Evolutionary conservation across 257 asterid genomes (phyloP), one percentile per base, ranked within the genome.

Genomic region (Capsicum chinense): DNA sequence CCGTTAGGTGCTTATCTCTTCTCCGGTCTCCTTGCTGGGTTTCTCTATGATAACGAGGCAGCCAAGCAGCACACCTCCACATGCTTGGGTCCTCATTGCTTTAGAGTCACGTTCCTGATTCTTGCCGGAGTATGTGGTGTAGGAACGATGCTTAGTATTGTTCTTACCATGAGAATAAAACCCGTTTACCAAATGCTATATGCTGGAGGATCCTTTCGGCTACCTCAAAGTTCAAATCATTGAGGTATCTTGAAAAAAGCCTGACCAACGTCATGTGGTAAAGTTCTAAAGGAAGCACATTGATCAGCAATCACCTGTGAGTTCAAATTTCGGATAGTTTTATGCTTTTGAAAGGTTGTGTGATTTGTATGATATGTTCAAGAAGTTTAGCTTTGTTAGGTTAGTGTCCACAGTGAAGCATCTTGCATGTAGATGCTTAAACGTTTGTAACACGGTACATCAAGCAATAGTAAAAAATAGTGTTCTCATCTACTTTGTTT

Each of bases 21-120:
- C 90, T 93, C 97, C n/a, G 91, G 89, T 60, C 91, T 91, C 44
- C 94, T 93, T 76, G 97, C 95, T n/a, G 95, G 95, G 48, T 82
- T 64, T 83, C 85, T 92, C n/a, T 93, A 91, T 19, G 97, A 93
- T 79, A 88, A 48, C 0, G 96, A 92, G 90, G 94, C 97, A 6
- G 92, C 89, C 14, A 92, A 83, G 87, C 96, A 92, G 83, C 89
- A 86, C 9, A 47, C 90, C 16, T 13, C 63, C 35, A 86, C 93
- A 60, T 93, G 97, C 87, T n/a, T 91, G 84, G 97, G 97, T 42
- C 90, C 97, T 12, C 50, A 83, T 84, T 92, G 97, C 83, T 93
- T 91, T 86, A 87, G 94, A 84, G 54, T 90, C 68, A 91, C 91
- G 47, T 92, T 93, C 90, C 39, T 89, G 10, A 86, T 93, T 83